Conservation (phyloP, 2,329 filamentous ascomycete genomes). For the Colletotrichum lindemuthianum region DNA sequence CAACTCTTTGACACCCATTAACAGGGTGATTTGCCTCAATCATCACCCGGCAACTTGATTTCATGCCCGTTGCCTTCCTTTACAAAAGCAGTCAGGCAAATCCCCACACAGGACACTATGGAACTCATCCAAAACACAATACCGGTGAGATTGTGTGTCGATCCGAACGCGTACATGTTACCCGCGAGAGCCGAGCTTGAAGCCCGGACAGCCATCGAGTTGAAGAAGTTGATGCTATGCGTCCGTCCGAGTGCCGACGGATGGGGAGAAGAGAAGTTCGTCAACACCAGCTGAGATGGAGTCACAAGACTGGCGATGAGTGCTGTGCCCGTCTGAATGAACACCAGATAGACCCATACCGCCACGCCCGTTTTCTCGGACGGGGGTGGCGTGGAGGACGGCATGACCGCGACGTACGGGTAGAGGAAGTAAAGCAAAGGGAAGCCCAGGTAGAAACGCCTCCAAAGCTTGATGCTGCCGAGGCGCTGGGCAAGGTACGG, state of each 20-base stretch:
- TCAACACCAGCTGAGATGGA: not conserved
- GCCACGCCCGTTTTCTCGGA: not conserved
- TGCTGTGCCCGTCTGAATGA: not conserved
- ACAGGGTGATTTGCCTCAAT: not conserved
- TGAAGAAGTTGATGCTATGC: not conserved
- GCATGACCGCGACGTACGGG: slow-evolving; percentile 1
- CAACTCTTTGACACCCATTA: too few species aligned
- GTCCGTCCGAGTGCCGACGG: slow-evolving; percentile 4
- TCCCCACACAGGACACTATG: not conserved
- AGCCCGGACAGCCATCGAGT: slow-evolving; percentile 4
- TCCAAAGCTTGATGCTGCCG: not conserved
- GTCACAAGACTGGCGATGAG: not conserved
- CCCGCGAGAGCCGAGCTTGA: not conserved
- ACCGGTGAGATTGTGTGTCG: not conserved
- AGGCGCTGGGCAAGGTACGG: not conserved
- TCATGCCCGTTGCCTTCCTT: slow-evolving; percentile 12
- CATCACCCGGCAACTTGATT: not conserved
- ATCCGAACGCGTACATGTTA: not conserved
- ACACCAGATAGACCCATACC: not conserved
- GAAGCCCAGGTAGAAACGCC: not conserved
- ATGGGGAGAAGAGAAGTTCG: slow-evolving; percentile 2
- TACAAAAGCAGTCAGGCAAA: not conserved
- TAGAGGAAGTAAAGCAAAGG: not conserved
- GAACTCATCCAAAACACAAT: not conserved
- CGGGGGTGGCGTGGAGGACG: not conserved